A percentile compares a stretch with the other conserved stretches of the same genome.
These are phyloP conservation scores for Tetracladium maxilliforme DNA, from an alignment of 2,329 filamentous ascomycete species.

Conservation along the genomic window DNA sequence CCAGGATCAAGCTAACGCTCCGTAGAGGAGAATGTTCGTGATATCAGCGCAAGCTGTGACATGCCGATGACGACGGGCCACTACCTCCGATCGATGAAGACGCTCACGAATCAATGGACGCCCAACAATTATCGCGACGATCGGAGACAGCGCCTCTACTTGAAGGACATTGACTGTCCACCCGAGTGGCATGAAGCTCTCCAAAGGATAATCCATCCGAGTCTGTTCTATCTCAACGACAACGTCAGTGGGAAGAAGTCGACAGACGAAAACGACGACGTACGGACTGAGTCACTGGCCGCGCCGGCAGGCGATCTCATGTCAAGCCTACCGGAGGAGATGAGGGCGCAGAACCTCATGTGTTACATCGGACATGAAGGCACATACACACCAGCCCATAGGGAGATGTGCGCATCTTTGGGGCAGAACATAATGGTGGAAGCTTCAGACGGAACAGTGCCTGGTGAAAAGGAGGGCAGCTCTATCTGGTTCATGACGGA, in stretches of 20 bases:
- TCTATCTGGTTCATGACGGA: slow-evolving; percentile 99
- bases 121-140: slow-evolving; percentile 64
- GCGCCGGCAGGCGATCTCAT: slow-evolving; percentile 81
- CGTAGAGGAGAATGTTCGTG: slow-evolving; percentile 69
- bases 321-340: slow-evolving; percentile 73
- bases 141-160: slow-evolving; percentile 71
- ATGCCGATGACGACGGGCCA: slow-evolving; percentile 79
- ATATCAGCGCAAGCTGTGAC: slow-evolving; percentile 57
- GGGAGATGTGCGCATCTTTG: slow-evolving; percentile 93
- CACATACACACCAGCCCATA: slow-evolving; percentile 87
- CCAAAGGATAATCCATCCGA: slow-evolving; percentile 61
- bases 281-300: slow-evolving; percentile 30
- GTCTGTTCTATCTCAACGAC: slow-evolving; percentile 84
- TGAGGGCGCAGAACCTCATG: slow-evolving; percentile 95
- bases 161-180: slow-evolving; percentile 96
- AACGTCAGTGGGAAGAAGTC: slow-evolving; percentile 41
- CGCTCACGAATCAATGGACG: slow-evolving; percentile 72
- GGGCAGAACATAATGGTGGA: slow-evolving; percentile 99
- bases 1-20: slow-evolving; percentile 8
- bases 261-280: slow-evolving; percentile 48
- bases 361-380: slow-evolving; percentile 97
- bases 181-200: slow-evolving; percentile 72
- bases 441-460: slow-evolving; percentile 55
- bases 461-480: slow-evolving; percentile 70
- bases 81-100: slow-evolving; percentile 77